Evolutionary conservation across 169 alveolate genomes (phyloP), one percentile per base, ranked within the genome.

Genomic region (Hepatocystis sp.): DNA sequence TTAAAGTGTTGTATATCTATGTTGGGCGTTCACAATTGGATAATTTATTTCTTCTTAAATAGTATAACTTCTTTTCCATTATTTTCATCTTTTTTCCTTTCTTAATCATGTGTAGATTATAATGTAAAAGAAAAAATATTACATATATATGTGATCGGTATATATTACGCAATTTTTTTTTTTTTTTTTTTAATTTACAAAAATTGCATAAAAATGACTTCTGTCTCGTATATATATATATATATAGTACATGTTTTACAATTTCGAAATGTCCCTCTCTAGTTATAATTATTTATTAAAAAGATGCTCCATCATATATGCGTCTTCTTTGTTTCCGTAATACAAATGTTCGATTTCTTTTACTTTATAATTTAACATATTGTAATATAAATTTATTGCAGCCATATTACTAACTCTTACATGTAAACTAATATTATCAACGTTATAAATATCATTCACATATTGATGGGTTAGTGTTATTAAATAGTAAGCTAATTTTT

Each of bases 241-340:
- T n/a, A n/a, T n/a, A n/a, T n/a, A n/a, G n/a, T n/a, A n/a, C n/a
- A 3, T 7, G 17, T 47, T 0, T 27, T 47, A 19, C 58, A 47
- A 47, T 47, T 47, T 47, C 17, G n/a, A 51, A 46, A 44, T 13
- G 5, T 27, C 0, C 11, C 1, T 51, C n/a, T 65, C 5, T 46
- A 19, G 13, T 10, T 25, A 5, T 21, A 4, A 1, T 51, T 76
- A 76, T 56, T 46, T 76, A 25, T 30, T 65, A 76, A 76, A 76
- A 17, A 5, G 28, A 53, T 76, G 78, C 52, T 76, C 88, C 95
- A 92, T 92, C 17, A 91, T 84, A 67, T 86, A 92, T 13, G 95
- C 95, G 46, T 92, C 93, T 86, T 92, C 95, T 76, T 90, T 90
- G 51, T 92, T 91, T 60, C 91, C 67, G 78, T 86, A 92, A 71